phyloP scores from a whole-genome alignment of 192 early-diverging fungal genomes.

The Coemansia pectinata region DNA sequence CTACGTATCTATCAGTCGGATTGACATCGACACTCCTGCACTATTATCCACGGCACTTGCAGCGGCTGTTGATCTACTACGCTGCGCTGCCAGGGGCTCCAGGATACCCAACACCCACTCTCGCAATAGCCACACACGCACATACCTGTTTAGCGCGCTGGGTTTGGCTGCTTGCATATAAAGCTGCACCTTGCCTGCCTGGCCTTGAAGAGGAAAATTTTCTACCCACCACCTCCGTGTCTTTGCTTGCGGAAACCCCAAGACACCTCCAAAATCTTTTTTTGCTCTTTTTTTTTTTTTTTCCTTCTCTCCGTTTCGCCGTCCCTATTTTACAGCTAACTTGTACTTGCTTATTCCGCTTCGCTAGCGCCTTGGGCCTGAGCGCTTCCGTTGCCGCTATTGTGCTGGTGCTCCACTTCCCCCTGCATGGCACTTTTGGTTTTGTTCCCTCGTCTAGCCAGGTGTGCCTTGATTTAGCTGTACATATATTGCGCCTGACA shows the following conservation, averaged over 20 bases:
- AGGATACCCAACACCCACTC: not conserved
- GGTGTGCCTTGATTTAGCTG: not conserved
- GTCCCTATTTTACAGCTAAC: not conserved
- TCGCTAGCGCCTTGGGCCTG: not conserved
- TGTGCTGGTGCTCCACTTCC: not conserved
- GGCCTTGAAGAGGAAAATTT: not conserved
- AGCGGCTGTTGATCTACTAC: not conserved
- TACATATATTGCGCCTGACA: slow-evolving; percentile 3
- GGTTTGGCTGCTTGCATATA: not conserved
- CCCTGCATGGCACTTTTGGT: slow-evolving; percentile 13
- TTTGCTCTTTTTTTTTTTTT: not conserved
- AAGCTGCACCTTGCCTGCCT: not conserved
- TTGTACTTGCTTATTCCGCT: not conserved
- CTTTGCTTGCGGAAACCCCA: not conserved
- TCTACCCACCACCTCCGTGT: not conserved
- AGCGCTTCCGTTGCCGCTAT: slow-evolving; percentile 8
- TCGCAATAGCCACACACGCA: not conserved
- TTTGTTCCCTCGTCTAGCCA: not conserved
- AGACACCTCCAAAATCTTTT: not conserved
- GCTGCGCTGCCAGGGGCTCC: not conserved
- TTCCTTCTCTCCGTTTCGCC: not conserved
- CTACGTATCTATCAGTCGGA: not conserved
- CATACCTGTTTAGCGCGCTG: not conserved
- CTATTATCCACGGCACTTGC: not conserved
- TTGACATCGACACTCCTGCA: slow-evolving; percentile 1